A percentile compares a stretch with the other conserved stretches of the same genome.
These are phyloP conservation scores for Phytophthora tentaculata DNA, from an alignment of 352 stramenopile species.

Conservation along the genomic window DNA sequence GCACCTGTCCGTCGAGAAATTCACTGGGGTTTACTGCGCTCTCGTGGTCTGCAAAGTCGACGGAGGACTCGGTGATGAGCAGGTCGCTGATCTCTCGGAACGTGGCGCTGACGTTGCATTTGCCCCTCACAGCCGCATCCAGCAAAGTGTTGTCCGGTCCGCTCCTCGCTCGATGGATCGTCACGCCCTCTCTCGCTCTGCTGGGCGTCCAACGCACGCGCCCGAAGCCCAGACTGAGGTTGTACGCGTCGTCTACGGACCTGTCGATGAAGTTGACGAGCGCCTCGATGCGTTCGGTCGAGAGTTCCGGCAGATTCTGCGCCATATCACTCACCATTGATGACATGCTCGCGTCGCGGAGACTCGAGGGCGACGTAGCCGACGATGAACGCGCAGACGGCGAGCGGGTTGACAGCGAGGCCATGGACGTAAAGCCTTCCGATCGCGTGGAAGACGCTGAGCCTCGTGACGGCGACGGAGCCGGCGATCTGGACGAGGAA, in stretches of 20 bases:
- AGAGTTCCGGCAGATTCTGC: slow-evolving; percentile 42
- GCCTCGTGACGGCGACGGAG: slow-evolving; percentile 16
- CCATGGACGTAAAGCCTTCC: slow-evolving; percentile 17
- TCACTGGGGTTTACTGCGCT: slow-evolving; percentile 67
- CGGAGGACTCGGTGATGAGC: slow-evolving; percentile 75
- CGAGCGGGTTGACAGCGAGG: slow-evolving; percentile 19
- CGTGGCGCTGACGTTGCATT: slow-evolving; percentile 75
- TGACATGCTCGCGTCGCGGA: slow-evolving; percentile 37
- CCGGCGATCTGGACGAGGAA: slow-evolving; percentile 19
- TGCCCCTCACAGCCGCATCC: slow-evolving; percentile 74
- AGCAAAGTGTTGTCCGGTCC: slow-evolving; percentile 66
- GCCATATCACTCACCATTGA: slow-evolving; percentile 29
- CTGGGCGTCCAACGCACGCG: slow-evolving; percentile 74
- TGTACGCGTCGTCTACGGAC: slow-evolving; percentile 83
- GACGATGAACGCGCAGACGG: slow-evolving; percentile 29
- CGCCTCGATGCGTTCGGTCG: slow-evolving; percentile 42
- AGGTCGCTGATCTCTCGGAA: slow-evolving; percentile 82
- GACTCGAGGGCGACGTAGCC: slow-evolving; percentile 39
- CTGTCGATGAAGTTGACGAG: slow-evolving; percentile 81
- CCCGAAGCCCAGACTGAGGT: slow-evolving; percentile 79
- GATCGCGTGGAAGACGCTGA: slow-evolving; percentile 6
- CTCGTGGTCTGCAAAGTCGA: slow-evolving; percentile 72
- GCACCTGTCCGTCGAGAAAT: slow-evolving; percentile 81
- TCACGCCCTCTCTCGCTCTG: slow-evolving; percentile 69
- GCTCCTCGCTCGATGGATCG: slow-evolving; percentile 65